Conservation (phyloP, 495 filamentous ascomycete species). For the Letharia columbiana region DNA sequence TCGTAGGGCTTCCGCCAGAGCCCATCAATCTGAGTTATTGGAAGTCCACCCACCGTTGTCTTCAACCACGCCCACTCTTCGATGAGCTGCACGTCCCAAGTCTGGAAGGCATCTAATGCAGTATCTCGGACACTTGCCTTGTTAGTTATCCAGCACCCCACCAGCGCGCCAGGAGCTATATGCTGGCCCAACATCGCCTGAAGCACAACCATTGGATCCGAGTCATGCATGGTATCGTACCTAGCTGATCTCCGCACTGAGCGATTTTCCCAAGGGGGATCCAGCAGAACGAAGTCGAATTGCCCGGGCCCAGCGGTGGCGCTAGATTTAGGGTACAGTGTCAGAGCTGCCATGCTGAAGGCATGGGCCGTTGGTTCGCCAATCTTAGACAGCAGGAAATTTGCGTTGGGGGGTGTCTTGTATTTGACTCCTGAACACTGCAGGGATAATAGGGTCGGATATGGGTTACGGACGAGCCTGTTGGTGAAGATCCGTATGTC, state of each 20-base stretch:
- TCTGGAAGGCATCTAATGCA: constrained; percentile 51
- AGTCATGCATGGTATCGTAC: constrained; percentile 49
- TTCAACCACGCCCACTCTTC: constrained; percentile 96
- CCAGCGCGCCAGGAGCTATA: constrained; percentile 44
- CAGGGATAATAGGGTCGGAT: constrained; percentile 19
- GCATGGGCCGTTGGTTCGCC: constrained; percentile 16
- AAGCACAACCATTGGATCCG: constrained; percentile 37
- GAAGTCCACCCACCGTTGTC: constrained; percentile 59
- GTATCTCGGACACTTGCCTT: constrained; percentile 49
- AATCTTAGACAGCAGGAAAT: constrained; percentile 40
- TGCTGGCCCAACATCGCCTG: constrained; percentile 47
- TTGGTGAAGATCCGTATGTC: constrained; percentile 25
- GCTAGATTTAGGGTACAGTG: constrained; percentile 18
- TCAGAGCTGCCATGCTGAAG: constrained; percentile 24
- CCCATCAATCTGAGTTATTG: constrained; percentile 58
- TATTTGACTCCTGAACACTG: constrained; percentile 28
- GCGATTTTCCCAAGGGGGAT: constrained; percentile 92
- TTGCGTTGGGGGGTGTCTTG: constrained; percentile 44
- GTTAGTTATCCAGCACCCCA: constrained; percentile 90
- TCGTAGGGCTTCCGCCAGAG: constrained; percentile 83
- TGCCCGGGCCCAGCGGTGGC: constrained; percentile 25
- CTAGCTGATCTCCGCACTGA: constrained; percentile 63
- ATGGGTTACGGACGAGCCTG: constrained; percentile 25
- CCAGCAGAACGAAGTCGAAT: constrained; percentile 77
- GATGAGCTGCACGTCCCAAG: constrained; percentile 53